Percentiles rank a stretch among this genome's conserved stretches.
These are phyloP conservation scores for Pseudogymnoascus sp. DNA, from an alignment of 2,329 filamentous ascomycete genomes.

Conservation along the genomic window DNA sequence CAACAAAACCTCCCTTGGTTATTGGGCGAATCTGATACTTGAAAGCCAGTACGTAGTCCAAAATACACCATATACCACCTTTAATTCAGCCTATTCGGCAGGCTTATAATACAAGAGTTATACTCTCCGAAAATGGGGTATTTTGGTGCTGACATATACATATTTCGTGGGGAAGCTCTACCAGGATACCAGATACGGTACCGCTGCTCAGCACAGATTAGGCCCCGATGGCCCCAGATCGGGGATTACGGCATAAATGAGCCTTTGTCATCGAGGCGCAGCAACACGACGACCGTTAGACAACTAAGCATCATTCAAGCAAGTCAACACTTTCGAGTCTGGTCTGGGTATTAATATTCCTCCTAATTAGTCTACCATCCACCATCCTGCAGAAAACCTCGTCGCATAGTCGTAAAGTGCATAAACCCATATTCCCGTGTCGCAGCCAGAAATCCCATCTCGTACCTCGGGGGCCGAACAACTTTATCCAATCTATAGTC, in stretches of 20 bases:
- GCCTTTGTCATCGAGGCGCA: neutral
- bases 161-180: slow-evolving; percentile 1
- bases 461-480: neutral
- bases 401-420: slow-evolving; percentile 3
- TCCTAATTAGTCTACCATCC: neutral
- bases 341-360: slow-evolving; percentile 4
- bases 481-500: neutral
- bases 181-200: neutral
- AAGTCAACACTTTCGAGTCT: neutral
- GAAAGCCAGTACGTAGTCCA: neutral
- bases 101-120: neutral
- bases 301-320: neutral
- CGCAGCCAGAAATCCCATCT: neutral
- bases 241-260: neutral
- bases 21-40: neutral
- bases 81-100: neutral
- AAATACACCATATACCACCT: neutral
- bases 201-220: neutral
- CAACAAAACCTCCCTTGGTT: neutral
- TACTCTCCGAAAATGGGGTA: neutral
- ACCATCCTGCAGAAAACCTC: neutral
- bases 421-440: neutral
- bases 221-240: neutral
- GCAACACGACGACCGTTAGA: neutral
- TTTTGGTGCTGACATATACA: slow-evolving; percentile 1